Evolutionary conservation across 495 filamentous ascomycete species (phyloP), one percentile per base, ranked within the genome.

Genomic region (Echria macrotheca): DNA sequence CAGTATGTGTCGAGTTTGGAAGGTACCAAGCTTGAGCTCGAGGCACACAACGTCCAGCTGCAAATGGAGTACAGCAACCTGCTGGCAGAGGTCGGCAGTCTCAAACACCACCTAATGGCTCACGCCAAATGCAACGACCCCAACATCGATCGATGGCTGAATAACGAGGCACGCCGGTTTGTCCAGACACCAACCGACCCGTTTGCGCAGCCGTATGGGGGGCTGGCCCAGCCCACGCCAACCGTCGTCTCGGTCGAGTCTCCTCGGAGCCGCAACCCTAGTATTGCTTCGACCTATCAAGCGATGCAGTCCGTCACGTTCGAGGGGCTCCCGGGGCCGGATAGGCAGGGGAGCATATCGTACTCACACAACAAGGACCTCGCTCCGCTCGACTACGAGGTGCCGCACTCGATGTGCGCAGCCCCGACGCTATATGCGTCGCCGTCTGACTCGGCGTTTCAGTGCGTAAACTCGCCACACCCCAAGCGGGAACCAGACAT

Each of bases 1-100:
- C 78, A 83, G 53, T 83, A 80, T 63, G 81, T 82, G 5, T 68
- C 77, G 32, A 73, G 78, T 21, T 68, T 87, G 3, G 80, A 86
- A 52, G 64, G 70, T 28, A 66, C 65, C 17, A 71, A 61, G 40
- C 49, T 60, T n/a, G 54, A 47, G n/a, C 55, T 74, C 19, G 72
- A 73, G 49, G 55, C 48, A 8, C 52, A 65, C 33, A 56, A 72
- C 35, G 55, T 50, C 3, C 46, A 56, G 9, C 59, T 76, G 24
- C 65, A 66, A 18, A 57, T 60, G 56, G 62, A 70, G 44, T 66
- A 70, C 18, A 61, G 65, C 12, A 65, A 49, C 7, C 58, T 79
- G 11, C 57, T 65, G 6, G 58, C 65, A 2, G 74, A 83, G 57
- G 68, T 80, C 22, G 67, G 74, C 26, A 61, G 57, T 5, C 63